Percentiles rank a stretch among this genome's conserved stretches.
Evolutionary conservation across 2,329 filamentous ascomycete genomes (phyloP).

Genomic region (Diatrype stigma): DNA sequence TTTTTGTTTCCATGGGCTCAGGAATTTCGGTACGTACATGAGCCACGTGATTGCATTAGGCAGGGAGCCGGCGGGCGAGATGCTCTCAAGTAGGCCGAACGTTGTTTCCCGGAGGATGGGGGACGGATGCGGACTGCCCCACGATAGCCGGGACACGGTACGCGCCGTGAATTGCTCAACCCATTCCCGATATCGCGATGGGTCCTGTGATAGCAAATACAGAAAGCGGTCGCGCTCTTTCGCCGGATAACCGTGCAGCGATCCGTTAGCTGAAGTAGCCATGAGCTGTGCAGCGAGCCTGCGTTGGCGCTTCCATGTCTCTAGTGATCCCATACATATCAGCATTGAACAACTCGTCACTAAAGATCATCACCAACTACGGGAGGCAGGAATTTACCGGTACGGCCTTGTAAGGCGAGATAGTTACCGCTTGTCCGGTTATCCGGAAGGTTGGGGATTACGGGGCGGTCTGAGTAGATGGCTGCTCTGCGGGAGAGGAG

Average conservation of each 20-base stretch:
- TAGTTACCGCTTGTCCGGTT: constrained; percentile 45
- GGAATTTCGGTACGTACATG: constrained; percentile 31
- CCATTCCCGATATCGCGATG: constrained; percentile 40
- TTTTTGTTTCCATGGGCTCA: constrained; percentile 43
- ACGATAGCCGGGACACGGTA: constrained; percentile 41
- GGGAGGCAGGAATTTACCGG: constrained; percentile 24
- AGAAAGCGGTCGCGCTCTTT: constrained; percentile 42
- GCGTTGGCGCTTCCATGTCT: constrained; percentile 45
- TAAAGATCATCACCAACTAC: neutral
- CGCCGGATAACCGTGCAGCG: constrained; percentile 38
- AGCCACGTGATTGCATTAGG: constrained; percentile 38
- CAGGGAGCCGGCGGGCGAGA: constrained; percentile 40
- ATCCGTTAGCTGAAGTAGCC: constrained; percentile 30
- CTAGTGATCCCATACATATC: constrained; percentile 18
- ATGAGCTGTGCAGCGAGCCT: constrained; percentile 42
- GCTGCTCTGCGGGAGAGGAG: constrained; percentile 36
- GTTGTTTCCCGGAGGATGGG: constrained; percentile 39
- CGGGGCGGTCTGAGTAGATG: constrained; percentile 45
- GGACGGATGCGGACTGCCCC: constrained; percentile 40
- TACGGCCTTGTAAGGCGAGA: constrained; percentile 39
- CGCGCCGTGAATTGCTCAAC: constrained; percentile 45
- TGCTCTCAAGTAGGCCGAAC: constrained; percentile 41
- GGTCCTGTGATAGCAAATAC: constrained; percentile 35
- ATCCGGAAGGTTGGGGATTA: constrained; percentile 43
- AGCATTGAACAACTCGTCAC: constrained; percentile 2